Evolutionary conservation across 495 filamentous ascomycete species (phyloP), one percentile per base, ranked within the genome.

Genomic region (Cryomyces antarcticus): DNA sequence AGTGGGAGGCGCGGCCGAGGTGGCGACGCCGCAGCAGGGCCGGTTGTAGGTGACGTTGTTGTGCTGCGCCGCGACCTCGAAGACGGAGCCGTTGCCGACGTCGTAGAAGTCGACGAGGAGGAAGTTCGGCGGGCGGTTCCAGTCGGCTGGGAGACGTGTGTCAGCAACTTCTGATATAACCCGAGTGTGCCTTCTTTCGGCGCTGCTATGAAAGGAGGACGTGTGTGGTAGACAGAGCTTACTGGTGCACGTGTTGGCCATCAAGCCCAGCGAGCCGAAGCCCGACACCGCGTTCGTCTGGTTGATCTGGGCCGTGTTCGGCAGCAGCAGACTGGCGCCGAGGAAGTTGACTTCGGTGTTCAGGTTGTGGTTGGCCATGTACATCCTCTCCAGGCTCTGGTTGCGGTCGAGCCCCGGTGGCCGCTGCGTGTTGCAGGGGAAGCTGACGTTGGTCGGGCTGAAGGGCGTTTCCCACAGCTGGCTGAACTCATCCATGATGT

Each of bases 51-150:
- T 80, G 41, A 96, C 83, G 46, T 82, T 80, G 57, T 96, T 96
- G 53, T 77, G 74, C 48, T 67, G 56, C 7, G 88, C 88, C 3
- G 87, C 88, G 34, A 89, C 85, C 53, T 88, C 75, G 53, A 96
- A 94, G 36, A 94, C 88, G 4, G 80, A 79, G n/a, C 88, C 88
- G 9, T 62, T 64, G 41, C 81, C 84, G 41, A 60, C 59, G 51
- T 92, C 80, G 60, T 88, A 93, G 56, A 82, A 92, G 56, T 96
- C 88, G 4, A 94, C 83, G 28, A 94, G 72, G 6, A 96, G 67
- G 51, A 93, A 80, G 55, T 82, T 93, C 0, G 88, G 88, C 1
- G 80, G 67, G 31, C 78, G 71, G 17, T 65, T 65, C 80, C 82
- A 93, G 24, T 24, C 61, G 61, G 0, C 45, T 64, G 63, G 41